Base-by-base conservation (phyloP, 306 rosid genomes). In the Luffa aegyptiaca region DNA sequence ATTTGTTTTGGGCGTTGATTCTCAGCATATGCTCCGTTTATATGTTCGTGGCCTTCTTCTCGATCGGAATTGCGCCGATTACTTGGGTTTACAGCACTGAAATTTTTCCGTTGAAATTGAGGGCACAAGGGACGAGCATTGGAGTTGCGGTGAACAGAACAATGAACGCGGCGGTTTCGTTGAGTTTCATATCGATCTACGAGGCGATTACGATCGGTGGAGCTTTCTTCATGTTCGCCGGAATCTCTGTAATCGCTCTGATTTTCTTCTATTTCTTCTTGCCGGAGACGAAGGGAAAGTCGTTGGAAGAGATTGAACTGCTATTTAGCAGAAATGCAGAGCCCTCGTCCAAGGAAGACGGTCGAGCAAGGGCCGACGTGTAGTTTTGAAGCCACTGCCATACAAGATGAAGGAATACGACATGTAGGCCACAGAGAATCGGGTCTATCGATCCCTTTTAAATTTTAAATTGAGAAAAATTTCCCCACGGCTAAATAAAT, bases 1-100 rank as follows among this genome's bases (percentile, higher is more conserved):
- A 61, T 18, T 72, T 90, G 0, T 18, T 59, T 2, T 95, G 98
- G 98, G 89, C 93, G 0, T 76, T 90, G 65, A 51, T 63, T 4
- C 79, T 92, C 0, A 86, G 96, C 80, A 90, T 95, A 6, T 63
- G 51, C n/a, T 77, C 93, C 0, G 84, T 83, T 1, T 95, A 92
- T 46, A 20, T 64, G 0, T 89, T 17, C 42, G 92, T 95, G 10
- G 96, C 90, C 2, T 90, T 92, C 79, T 92, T 88, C 70, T 86
- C 88, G 0, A 62, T 86, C 80, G 98, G 97, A 33, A 86, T 95
- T 33, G 98, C 86, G 46, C 98, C 98, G 8, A 68, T 92, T 0
- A 87, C 97, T 0, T 92, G 97, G 95, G 96, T 95, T 6, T 95
- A 95, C 53, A 84, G 89, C 37, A 76, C 96, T 0, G 98, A 95